phyloP scores from a whole-genome alignment of 495 filamentous ascomycete genomes.

The Pyronema omphalodes region DNA sequence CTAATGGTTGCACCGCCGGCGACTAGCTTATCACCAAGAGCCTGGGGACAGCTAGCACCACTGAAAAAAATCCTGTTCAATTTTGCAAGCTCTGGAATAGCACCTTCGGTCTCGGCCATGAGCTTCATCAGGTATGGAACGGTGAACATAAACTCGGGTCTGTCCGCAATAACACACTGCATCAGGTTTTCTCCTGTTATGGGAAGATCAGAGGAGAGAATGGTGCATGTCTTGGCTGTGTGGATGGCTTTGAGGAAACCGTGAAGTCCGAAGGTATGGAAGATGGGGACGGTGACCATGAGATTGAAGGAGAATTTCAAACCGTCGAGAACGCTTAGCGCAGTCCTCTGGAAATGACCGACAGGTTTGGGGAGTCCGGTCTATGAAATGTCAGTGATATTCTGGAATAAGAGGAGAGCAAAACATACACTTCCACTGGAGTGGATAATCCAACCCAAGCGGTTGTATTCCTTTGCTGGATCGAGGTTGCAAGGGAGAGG shows the following conservation, averaged over 20 bases:
- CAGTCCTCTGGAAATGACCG: slow-evolving; percentile 13
- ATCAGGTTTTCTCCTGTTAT: slow-evolving; percentile 33
- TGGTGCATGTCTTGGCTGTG: slow-evolving; percentile 31
- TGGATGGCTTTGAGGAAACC: slow-evolving; percentile 34
- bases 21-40: slow-evolving; percentile 36
- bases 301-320: slow-evolving; percentile 27
- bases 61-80: slow-evolving; percentile 33
- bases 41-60: slow-evolving; percentile 38
- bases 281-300: slow-evolving; percentile 41
- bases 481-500: slow-evolving; percentile 26
- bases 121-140: slow-evolving; percentile 42
- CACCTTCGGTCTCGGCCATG: slow-evolving; percentile 31
- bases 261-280: slow-evolving; percentile 34
- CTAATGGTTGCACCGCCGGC: slow-evolving; percentile 31
- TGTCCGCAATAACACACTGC: slow-evolving; percentile 30
- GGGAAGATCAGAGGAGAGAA: slow-evolving; percentile 36
- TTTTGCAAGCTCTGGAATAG: slow-evolving; percentile 29
- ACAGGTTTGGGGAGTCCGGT: slow-evolving; percentile 40
- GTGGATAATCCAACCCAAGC: slow-evolving; percentile 33
- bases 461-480: slow-evolving; percentile 24
- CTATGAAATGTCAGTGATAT: slow-evolving; percentile 10
- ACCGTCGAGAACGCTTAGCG: slow-evolving; percentile 26
- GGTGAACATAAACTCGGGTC: slow-evolving; percentile 33
- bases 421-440: slow-evolving; percentile 29
- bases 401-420: no score